phyloP scores from a whole-genome alignment of 352 stramenopile species.

The Phytopythium litorale region DNA sequence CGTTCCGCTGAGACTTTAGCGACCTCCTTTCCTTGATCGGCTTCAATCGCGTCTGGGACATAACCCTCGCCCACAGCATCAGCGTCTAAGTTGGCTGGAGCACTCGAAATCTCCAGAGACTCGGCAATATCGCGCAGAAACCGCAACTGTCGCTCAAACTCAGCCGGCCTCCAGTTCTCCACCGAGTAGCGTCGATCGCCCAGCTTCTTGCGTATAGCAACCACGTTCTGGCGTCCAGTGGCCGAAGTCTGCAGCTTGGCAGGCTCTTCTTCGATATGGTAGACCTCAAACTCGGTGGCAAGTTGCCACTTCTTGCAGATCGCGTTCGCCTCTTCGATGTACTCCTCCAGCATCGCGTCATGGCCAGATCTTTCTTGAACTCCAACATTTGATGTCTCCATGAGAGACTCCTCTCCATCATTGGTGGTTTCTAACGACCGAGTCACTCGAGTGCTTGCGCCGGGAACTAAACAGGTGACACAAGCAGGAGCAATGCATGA shows the following conservation, averaged over 20 bases:
- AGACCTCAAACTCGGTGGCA: slow-evolving; percentile 48
- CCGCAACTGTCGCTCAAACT: slow-evolving; percentile 40
- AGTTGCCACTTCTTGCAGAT: slow-evolving; percentile 56
- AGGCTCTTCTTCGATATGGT: slow-evolving; percentile 9
- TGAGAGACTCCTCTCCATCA: neutral
- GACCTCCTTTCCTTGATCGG: neutral
- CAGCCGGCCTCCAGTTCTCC: slow-evolving; percentile 36
- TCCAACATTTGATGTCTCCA: neutral
- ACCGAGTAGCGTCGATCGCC: slow-evolving; percentile 34
- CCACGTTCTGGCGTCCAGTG: neutral
- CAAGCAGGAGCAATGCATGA: neutral
- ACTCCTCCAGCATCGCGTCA: neutral
- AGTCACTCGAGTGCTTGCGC: neutral
- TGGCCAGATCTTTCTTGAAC: neutral
- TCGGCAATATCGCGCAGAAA: slow-evolving; percentile 43
- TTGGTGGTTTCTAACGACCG: neutral
- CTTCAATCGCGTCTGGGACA: neutral
- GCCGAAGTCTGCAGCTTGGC: neutral
- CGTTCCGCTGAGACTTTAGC: neutral
- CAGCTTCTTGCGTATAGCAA: slow-evolving; percentile 52
- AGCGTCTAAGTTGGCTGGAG: neutral
- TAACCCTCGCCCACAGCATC: neutral
- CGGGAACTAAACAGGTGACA: neutral
- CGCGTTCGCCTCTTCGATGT: slow-evolving; percentile 49
- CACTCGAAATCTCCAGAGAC: slow-evolving; percentile 15